A percentile compares a stretch with the other conserved stretches of the same genome.
Conservation (phyloP, 768 basidiomycete species). For the Leccinum ochraceum region DNA sequence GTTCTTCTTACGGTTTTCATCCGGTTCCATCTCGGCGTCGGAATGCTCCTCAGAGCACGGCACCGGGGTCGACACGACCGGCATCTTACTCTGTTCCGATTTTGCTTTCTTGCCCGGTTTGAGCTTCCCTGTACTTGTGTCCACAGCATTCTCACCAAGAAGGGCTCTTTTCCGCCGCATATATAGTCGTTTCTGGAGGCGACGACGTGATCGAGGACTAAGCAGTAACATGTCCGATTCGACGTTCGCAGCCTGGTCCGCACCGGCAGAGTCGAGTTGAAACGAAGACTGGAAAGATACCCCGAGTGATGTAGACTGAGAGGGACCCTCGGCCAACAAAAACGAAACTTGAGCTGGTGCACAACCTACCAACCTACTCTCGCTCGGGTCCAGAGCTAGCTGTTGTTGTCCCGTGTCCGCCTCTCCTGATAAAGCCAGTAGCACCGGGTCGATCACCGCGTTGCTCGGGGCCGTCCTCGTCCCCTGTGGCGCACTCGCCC, state of each 20-base stretch:
- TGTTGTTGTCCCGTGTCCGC: not conserved
- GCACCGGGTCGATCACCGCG: constrained; percentile 32
- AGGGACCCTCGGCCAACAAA: not conserved
- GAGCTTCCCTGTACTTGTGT: constrained; percentile 27
- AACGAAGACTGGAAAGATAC: not conserved
- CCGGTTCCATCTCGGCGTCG: constrained; percentile 9
- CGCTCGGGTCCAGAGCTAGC: not conserved
- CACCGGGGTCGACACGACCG: constrained; percentile 9
- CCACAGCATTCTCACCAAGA: constrained; percentile 33
- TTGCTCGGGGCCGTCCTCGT: constrained; percentile 10
- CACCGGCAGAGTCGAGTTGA: not conserved
- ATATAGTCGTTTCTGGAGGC: constrained; percentile 61
- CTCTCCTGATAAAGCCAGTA: constrained; percentile 29
- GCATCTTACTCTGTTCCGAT: constrained; percentile 1
- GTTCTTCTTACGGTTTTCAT: constrained; percentile 18
- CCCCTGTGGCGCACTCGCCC: not conserved
- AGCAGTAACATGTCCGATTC: constrained; percentile 29
- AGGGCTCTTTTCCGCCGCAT: constrained; percentile 73
- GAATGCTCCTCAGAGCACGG: constrained; percentile 10
- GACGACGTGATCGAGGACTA: constrained; percentile 53
- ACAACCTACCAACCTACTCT: not conserved
- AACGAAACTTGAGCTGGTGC: not conserved
- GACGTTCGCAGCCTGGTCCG: constrained; percentile 1
- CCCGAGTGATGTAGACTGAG: not conserved
- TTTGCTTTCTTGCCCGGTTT: constrained; percentile 40